A percentile compares a stretch with the other conserved stretches of the same genome.
Evolutionary conservation across 176 grass and related monocot genomes (phyloP).

Genomic region (Oryza rufipogon): DNA sequence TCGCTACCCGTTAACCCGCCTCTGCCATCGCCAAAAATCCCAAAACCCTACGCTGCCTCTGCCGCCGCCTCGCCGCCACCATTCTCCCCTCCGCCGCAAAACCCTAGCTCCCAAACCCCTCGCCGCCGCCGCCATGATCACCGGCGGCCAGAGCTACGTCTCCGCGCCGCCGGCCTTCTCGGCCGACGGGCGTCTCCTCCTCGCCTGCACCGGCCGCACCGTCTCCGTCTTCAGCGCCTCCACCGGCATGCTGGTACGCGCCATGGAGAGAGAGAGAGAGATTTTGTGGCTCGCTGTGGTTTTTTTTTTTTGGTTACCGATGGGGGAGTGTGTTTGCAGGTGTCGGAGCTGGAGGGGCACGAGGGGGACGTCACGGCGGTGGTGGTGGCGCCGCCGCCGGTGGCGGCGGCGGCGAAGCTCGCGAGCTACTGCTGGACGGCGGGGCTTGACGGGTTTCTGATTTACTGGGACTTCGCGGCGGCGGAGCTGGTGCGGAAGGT

Average conservation of each 20-base stretch:
- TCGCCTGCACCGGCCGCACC: slow-evolving; percentile 68
- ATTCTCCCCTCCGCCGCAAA: slow-evolving; percentile 20
- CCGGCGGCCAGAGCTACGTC: slow-evolving; percentile 82
- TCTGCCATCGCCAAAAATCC: slow-evolving; percentile 12
- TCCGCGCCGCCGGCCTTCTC: slow-evolving; percentile 83
- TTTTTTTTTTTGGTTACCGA: not conserved
- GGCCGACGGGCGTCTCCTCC: slow-evolving; percentile 64
- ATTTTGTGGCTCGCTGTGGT: not conserved
- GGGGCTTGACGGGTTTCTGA: slow-evolving; percentile 74
- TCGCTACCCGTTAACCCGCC: slow-evolving; percentile 30
- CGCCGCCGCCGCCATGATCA: slow-evolving; percentile 65
- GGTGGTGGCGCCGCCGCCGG: slow-evolving; percentile 51
- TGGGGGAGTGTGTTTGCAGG: slow-evolving; percentile 20
- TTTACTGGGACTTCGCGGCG: slow-evolving; percentile 70
- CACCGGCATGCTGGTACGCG: slow-evolving; percentile 74
- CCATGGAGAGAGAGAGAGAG: not conserved
- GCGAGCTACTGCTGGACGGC: slow-evolving; percentile 79
- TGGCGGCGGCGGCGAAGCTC: slow-evolving; percentile 48
- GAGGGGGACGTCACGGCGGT: slow-evolving; percentile 73
- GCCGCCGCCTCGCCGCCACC: slow-evolving; percentile 6
- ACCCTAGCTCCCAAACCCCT: slow-evolving; percentile 13
- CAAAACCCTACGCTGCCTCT: slow-evolving; percentile 37
- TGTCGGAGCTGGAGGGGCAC: slow-evolving; percentile 90
- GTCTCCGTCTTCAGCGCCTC: slow-evolving; percentile 86
- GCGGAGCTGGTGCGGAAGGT: slow-evolving; percentile 72